Percentiles rank a stretch among this genome's conserved stretches.
These are phyloP conservation scores for Aquilaria malaccensis DNA, from an alignment of 345 rosid genomes.

Conservation along the genomic window DNA sequence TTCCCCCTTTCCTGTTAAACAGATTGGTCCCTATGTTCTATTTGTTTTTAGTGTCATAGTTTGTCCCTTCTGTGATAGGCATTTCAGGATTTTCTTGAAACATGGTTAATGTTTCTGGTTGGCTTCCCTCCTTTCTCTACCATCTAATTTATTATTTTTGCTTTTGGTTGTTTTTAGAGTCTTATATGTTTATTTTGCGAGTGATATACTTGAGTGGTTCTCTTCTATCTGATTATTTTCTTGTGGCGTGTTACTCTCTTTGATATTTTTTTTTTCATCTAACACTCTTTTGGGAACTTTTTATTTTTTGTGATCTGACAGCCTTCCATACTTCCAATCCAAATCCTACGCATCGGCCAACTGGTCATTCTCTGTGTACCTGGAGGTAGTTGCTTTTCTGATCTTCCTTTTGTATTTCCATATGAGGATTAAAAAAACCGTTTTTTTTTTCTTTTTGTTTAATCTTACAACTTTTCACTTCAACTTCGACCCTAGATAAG, in stretches of 20 bases:
- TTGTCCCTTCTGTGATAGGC: not conserved
- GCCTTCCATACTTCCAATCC: slow-evolving; percentile 96
- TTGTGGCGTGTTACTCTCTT: not conserved
- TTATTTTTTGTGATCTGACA: slow-evolving; percentile 33
- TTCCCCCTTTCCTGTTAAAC: too few species aligned
- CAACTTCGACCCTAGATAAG: not conserved
- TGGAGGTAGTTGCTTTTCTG: slow-evolving; percentile 52
- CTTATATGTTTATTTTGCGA: too few species aligned
- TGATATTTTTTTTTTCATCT: not conserved
- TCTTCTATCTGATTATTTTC: too few species aligned
- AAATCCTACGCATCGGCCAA: slow-evolving; percentile 83
- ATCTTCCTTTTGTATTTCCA: not conserved
- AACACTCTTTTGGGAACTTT: slow-evolving; percentile 1
- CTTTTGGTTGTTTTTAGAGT: too few species aligned
- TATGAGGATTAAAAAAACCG: too few species aligned
- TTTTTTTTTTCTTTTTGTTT: not conserved
- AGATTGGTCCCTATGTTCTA: slow-evolving; percentile 3
- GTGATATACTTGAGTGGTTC: not conserved
- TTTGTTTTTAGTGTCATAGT: slow-evolving; percentile 7
- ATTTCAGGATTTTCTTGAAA: too few species aligned
- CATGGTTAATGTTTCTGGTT: too few species aligned
- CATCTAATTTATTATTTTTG: too few species aligned
- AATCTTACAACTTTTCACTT: slow-evolving; percentile 4
- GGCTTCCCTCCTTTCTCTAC: too few species aligned
- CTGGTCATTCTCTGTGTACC: slow-evolving; percentile 91